Evolutionary conservation across 1,284 basidiomycete species (phyloP).

Genomic region (Chalciporus sp.): DNA sequence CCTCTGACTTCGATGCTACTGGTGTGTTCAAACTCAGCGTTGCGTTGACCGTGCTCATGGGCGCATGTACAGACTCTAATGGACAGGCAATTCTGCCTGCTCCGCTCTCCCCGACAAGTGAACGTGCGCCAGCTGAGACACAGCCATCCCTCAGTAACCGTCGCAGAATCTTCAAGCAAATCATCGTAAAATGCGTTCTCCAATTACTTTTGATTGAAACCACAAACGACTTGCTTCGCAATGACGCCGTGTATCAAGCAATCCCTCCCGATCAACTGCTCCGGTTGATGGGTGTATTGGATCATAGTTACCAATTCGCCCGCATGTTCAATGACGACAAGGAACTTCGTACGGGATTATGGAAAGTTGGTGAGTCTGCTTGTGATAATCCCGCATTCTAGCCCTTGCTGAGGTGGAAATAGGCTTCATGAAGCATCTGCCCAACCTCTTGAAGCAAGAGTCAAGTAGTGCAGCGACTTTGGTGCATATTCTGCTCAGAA

Average conservation of each 20-base stretch:
- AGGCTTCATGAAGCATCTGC: constrained; percentile 99
- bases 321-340: constrained; percentile 98
- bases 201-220: constrained; percentile 98
- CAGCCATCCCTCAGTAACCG: constrained; percentile 70
- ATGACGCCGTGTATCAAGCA: constrained; percentile 88
- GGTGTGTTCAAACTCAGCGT: constrained; percentile 39
- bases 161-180: constrained; percentile 94
- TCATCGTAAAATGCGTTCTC: constrained; percentile 99
- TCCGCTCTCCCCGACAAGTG: constrained; percentile 69
- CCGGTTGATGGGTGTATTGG: constrained; percentile 91
- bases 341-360: constrained; percentile 92
- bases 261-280: constrained; percentile 95
- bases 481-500: constrained; percentile 88
- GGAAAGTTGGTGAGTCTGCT: constrained; percentile 92
- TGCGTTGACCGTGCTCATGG: constrained; percentile 6
- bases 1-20: constrained; percentile 56
- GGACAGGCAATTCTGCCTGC: constrained; percentile 78
- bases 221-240: constrained; percentile 93
- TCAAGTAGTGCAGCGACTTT: constrained; percentile 95
- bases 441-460: constrained; percentile 98
- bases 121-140: constrained; percentile 47
- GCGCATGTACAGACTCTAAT: constrained; percentile 46
- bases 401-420: constrained; percentile 3
- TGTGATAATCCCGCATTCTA: constrained; percentile 1
- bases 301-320: constrained; percentile 97